phyloP scores from a whole-genome alignment of 164 flowering plant species.

The Magnolia kwangsiensis region DNA sequence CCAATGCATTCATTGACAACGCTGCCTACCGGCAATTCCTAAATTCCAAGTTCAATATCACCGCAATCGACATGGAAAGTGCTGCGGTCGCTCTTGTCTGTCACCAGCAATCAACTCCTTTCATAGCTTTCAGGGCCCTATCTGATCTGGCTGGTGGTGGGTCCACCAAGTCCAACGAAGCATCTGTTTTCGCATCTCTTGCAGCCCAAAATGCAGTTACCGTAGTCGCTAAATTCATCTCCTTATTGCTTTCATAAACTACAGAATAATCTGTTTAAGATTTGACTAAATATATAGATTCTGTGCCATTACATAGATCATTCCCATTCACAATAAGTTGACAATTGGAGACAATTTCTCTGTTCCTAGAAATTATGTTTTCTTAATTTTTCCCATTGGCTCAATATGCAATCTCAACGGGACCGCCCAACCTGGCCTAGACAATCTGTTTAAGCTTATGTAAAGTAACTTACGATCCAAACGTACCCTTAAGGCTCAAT shows the following conservation, averaged over 20 bases:
- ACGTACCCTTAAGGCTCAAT: too few relatives aligned
- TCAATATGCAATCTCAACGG: too few relatives aligned
- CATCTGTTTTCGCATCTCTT: conserved; percentile 17
- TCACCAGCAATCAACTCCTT: conserved; percentile 26
- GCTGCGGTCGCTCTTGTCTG: conserved; percentile 31
- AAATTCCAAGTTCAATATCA: conserved; percentile 21
- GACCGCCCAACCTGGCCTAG: too few relatives aligned
- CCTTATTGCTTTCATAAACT: neutral
- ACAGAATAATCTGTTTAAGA: neutral
- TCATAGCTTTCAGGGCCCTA: conserved; percentile 29
- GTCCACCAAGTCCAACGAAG: conserved; percentile 29
- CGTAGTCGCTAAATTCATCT: conserved; percentile 19
- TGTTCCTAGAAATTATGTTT: too few relatives aligned
- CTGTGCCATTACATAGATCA: neutral
- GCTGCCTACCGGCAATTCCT: conserved; percentile 27
- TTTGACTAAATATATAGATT: neutral
- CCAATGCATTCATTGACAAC: conserved; percentile 27
- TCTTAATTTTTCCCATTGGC: too few relatives aligned
- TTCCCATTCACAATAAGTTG: too few relatives aligned
- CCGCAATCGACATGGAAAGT: conserved; percentile 36
- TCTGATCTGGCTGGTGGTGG: conserved; percentile 39
- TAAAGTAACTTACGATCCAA: too few relatives aligned
- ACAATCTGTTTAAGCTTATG: too few relatives aligned
- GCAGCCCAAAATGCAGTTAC: conserved; percentile 30
- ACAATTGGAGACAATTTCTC: too few relatives aligned